Base-by-base conservation (phyloP, 2,329 filamentous ascomycete species). In the Chaetomiaceae sp. region DNA sequence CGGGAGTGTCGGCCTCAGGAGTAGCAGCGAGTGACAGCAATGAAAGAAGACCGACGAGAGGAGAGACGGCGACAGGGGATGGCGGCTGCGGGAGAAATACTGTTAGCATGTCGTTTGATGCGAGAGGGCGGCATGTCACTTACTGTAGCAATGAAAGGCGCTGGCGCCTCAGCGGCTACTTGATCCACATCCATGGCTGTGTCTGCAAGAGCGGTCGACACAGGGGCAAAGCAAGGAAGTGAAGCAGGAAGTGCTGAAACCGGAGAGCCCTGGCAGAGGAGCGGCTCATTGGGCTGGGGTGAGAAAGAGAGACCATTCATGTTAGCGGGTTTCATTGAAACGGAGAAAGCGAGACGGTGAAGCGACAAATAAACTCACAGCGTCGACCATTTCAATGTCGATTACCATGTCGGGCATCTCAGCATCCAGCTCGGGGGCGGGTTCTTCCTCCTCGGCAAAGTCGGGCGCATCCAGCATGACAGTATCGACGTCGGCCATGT, bases 41-140 rank as follows among this genome's bases (percentile, higher is more conserved):
- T 16, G 34, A 37, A 6, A 8, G n/a, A 18, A 37, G 34, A 11
- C 7, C 34, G n/a, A n/a, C n/a, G n/a, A n/a, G n/a, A n/a, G n/a
- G n/a, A n/a, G n/a, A n/a, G 36, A 38, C 36, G 36, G 36, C 18
- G 20, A 23, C 36, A 20, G 36, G 36, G 13, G 7, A 18, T 29
- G 38, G 23, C 71, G 68, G 10, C 81, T 32, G 23, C 4, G 10
- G 25, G 11, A 20, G 27, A 43, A 30, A 4, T 11, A 13, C 4
- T 33, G 30, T 33, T 10, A 33, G 30, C 30, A 6, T 14, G 4
- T 13, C 9, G 30, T 33, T 11, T 9, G 30, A 14, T 14, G 30
- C 14, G 18, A 11, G 36, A 23, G 10, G 38, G n/a, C 23, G 14
- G 20, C 10, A 10, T 2, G 23, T n/a, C 8, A 29, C 34, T 45